These are phyloP conservation scores for Aureoboletus auriporus DNA, from an alignment of 768 basidiomycete species.

Conservation along the genomic window DNA sequence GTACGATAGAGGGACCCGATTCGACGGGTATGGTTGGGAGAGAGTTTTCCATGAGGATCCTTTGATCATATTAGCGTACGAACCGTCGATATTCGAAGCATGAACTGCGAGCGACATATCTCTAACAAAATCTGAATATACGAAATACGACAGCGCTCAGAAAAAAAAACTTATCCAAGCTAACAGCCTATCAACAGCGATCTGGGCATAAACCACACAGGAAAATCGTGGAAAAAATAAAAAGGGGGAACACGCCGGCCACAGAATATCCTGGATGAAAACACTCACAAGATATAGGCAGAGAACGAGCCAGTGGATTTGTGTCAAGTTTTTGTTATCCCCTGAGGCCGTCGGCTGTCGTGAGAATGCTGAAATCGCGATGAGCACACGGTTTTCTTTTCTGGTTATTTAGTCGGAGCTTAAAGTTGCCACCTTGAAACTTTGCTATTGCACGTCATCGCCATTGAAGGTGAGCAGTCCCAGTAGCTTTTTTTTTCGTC, in stretches of 20 bases:
- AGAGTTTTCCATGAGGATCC: conserved; percentile 23
- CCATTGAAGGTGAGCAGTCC: conserved; percentile 17
- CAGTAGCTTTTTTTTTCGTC: not conserved
- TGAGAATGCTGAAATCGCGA: conserved; percentile 32
- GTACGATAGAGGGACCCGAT: conserved; percentile 25
- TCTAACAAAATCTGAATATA: conserved; percentile 31
- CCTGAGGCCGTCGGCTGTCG: conserved; percentile 34
- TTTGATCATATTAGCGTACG: conserved; percentile 25
- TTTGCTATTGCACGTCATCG: not conserved
- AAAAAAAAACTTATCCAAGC: conserved; percentile 33
- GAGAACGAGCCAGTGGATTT: conserved; percentile 18
- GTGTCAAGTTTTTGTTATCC: conserved; percentile 31
- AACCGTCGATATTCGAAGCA: conserved; percentile 17
- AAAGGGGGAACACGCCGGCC: not conserved
- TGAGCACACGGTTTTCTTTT: conserved; percentile 23
- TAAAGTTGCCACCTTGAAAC: conserved; percentile 10
- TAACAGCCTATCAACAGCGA: conserved; percentile 28
- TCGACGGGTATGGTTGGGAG: conserved; percentile 26
- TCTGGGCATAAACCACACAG: conserved; percentile 7
- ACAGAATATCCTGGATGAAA: conserved; percentile 10
- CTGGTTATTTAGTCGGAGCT: conserved; percentile 29
- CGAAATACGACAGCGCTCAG: conserved; percentile 24
- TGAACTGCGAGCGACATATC: conserved; percentile 23
- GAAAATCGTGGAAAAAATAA: conserved; percentile 17
- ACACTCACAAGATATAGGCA: conserved; percentile 24